Evolutionary conservation across 495 filamentous ascomycete species (phyloP).

Genomic region (Talaromyces trachyspermus): DNA sequence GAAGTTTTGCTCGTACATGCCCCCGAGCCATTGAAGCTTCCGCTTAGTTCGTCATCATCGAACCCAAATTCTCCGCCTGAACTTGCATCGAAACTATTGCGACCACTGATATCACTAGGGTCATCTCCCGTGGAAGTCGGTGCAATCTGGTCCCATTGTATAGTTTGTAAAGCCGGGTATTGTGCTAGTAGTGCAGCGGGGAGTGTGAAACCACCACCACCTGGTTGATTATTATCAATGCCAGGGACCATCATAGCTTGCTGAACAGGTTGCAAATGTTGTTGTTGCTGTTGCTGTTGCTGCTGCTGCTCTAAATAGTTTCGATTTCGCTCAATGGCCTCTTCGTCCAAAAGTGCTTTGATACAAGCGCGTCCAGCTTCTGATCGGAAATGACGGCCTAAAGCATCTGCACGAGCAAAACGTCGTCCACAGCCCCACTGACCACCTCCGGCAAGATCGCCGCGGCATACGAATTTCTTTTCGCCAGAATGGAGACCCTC

Average conservation of each 20-base stretch:
- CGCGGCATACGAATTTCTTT: slow-evolving; percentile 95
- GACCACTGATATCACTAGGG: slow-evolving; percentile 66
- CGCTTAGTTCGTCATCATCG: slow-evolving; percentile 43
- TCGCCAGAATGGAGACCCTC: slow-evolving; percentile 87
- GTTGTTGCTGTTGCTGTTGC: slow-evolving; percentile 23
- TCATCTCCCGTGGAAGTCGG: slow-evolving; percentile 42
- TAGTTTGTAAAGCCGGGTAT: slow-evolving; percentile 78
- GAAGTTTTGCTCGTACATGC: slow-evolving; percentile 20
- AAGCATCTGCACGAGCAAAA: slow-evolving; percentile 90
- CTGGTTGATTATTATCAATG: slow-evolving; percentile 30
- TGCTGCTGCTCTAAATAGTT: slow-evolving; percentile 56
- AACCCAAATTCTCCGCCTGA: slow-evolving; percentile 53
- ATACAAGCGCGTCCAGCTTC: slow-evolving; percentile 96
- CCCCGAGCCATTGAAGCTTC: slow-evolving; percentile 24
- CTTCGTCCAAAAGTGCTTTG: slow-evolving; percentile 87
- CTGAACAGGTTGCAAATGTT: slow-evolving; percentile 34
- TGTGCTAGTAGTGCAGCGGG: slow-evolving; percentile 84
- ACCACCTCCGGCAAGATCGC: slow-evolving; percentile 71
- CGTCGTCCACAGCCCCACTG: slow-evolving; percentile 90
- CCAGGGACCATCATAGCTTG: slow-evolving; percentile 36
- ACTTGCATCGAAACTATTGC: slow-evolving; percentile 85
- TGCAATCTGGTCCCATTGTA: slow-evolving; percentile 66
- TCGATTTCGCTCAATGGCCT: slow-evolving; percentile 68
- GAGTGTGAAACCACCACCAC: slow-evolving; percentile 55
- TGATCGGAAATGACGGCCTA: slow-evolving; percentile 93